phyloP scores from a whole-genome alignment of 2,329 filamentous ascomycete species.

The Aureobasidium leucospermi region DNA sequence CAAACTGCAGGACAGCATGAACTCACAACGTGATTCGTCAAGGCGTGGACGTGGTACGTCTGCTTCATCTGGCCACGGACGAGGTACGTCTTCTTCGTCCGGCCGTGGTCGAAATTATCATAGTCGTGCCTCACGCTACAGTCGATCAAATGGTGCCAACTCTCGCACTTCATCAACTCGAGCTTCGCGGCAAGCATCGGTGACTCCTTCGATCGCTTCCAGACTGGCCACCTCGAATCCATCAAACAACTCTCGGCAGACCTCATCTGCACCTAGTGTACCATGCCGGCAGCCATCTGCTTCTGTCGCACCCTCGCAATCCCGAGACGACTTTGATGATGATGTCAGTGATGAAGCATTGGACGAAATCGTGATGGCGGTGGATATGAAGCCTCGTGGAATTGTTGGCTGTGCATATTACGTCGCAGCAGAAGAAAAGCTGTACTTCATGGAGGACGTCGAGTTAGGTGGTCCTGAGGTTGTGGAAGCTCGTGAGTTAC shows the following conservation, averaged over 20 bases:
- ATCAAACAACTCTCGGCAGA: background rate
- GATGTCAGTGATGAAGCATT: constrained; percentile 42
- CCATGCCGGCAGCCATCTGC: background rate
- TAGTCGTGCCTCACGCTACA: background rate
- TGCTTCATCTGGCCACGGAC: background rate
- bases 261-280: background rate
- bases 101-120: background rate
- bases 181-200: background rate
- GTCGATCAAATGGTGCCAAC: background rate
- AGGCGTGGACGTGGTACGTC: background rate
- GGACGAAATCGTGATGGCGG: constrained; percentile 69
- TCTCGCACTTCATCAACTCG: background rate
- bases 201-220: background rate
- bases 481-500: constrained; percentile 36
- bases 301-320: background rate
- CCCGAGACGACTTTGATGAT: constrained; percentile 17
- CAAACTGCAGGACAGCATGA: background rate
- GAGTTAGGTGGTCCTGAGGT: constrained; percentile 60
- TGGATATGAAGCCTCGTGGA: constrained; percentile 64
- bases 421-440: constrained; percentile 57
- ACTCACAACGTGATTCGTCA: background rate
- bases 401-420: constrained; percentile 82
- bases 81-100: background rate
- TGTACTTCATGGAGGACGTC: constrained; percentile 73
- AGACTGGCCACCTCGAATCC: background rate